Conservation (phyloP, 176 grass and related monocot species). For the Chloris gayana region DNA sequence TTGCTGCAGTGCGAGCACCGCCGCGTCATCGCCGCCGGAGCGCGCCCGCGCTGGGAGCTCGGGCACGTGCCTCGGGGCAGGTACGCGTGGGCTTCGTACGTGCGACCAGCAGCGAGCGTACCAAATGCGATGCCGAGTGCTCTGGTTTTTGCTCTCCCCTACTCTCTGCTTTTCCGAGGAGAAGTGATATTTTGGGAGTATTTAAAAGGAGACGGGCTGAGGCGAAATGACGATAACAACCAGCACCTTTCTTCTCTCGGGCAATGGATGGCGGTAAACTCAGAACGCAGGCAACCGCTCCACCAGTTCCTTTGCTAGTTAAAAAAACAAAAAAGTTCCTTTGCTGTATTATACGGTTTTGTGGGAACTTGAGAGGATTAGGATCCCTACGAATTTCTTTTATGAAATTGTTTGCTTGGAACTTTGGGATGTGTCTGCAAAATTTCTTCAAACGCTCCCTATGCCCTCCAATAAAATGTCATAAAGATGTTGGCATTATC, state of each 20-base stretch:
- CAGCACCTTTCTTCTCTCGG: not conserved
- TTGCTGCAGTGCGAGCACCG: conserved; percentile 98
- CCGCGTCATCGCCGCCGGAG: conserved; percentile 60
- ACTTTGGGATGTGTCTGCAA: too few relatives aligned
- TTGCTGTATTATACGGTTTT: too few relatives aligned
- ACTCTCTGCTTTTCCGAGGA: not conserved
- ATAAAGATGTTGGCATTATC: too few relatives aligned
- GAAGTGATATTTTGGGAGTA: conserved; percentile 32
- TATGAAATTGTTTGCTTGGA: too few relatives aligned
- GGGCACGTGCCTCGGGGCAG: not conserved
- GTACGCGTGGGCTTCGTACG: conserved; percentile 26
- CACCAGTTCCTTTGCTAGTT: too few relatives aligned
- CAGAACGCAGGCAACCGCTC: too few relatives aligned
- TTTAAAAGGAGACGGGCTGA: conserved; percentile 11
- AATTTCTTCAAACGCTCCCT: too few relatives aligned
- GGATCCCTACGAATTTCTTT: too few relatives aligned
- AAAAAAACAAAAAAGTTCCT: too few relatives aligned
- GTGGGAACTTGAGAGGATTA: too few relatives aligned
- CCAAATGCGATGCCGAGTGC: conserved; percentile 33
- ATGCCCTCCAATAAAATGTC: too few relatives aligned
- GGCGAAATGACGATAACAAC: conserved; percentile 37
- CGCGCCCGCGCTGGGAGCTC: not conserved
- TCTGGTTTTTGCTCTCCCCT: not conserved
- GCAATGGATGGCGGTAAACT: conserved; percentile 2
- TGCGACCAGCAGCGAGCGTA: conserved; percentile 21